Evolutionary conservation across 2,329 filamentous ascomycete genomes (phyloP).

Genomic region (Colletotrichum sp.): DNA sequence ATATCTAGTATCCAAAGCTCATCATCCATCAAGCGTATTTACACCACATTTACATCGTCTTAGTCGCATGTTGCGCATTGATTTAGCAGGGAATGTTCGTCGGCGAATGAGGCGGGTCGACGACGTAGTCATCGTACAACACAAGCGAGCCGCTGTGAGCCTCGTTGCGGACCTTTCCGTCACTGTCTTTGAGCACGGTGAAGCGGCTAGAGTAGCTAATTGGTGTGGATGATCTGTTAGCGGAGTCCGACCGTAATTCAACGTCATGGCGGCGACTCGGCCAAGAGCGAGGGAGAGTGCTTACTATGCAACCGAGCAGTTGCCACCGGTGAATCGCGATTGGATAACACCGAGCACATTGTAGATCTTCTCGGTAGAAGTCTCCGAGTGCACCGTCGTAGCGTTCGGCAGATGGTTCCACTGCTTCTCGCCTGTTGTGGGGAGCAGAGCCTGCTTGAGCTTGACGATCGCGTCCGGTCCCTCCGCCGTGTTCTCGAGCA

Average conservation of each 20-base stretch:
- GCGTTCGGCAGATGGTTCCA: constrained; percentile 11
- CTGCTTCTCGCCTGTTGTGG: background rate
- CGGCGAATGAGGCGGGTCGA: background rate
- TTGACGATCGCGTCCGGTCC: background rate
- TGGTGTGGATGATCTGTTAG: background rate
- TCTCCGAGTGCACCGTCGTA: constrained; percentile 2
- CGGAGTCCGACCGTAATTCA: background rate
- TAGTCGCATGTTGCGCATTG: background rate
- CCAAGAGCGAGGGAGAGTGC: background rate
- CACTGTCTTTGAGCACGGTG: background rate
- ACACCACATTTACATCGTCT: background rate
- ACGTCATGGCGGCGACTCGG: background rate
- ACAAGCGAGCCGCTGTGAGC: background rate
- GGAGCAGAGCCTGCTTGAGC: constrained; percentile 7
- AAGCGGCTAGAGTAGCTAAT: constrained; percentile 6
- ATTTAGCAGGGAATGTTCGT: constrained; percentile 3
- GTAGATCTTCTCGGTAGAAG: background rate
- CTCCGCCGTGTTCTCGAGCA: background rate
- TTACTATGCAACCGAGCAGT: constrained; percentile 7
- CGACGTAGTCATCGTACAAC: constrained; percentile 6
- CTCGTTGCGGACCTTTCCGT: background rate
- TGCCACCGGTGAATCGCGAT: background rate
- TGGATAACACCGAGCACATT: background rate
- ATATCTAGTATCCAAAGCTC: background rate
- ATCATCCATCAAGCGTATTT: background rate